Evolutionary conservation across 768 basidiomycete species (phyloP), one percentile per base, ranked within the genome.

Genomic region (Lentinus brumalis): DNA sequence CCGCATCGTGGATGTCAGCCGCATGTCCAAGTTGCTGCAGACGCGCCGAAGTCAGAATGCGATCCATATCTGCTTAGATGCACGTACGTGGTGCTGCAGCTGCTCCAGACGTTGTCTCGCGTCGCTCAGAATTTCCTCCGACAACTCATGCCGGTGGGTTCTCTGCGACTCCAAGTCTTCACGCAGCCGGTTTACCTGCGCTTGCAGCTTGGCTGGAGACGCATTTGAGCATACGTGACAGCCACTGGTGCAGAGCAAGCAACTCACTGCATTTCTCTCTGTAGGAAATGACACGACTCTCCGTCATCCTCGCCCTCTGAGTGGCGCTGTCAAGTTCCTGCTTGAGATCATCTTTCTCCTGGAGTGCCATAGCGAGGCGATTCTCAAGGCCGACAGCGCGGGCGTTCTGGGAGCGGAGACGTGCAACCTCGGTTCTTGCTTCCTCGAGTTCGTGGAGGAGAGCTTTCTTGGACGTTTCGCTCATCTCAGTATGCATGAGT

Each of bases 271-370:
- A 83, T 69, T 86, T 87, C 56, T 91, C 86, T 61, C 84, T 86
- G 62, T 91, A 76, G 10, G 86, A 81, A 30, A 79, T 77, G 59
- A 87, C 78, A 38, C 87, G 83, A 7, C 80, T 77, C 66, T 95
- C 94, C 9, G 91, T 88, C 38, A 85, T 69, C 44, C 83, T 79
- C 2, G 89, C 87, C 45, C 87, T 78, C 60, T 88, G 85, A 10
- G 81, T 75, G 64, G 92, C 90, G 53, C 80, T 80, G 57, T 92
- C 88, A 29, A 88, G 79, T 70, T 96, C 94, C 73, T 94, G 92
- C 61, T 84, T 87, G 74, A 91, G 81, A 70, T 96, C 94, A 42
- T 94, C 92, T 66, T 84, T 83, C 72, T 94, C 90, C 69, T 87
- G 87, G 54, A 86, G 76, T n/a, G 84, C 83, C 12, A 79, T 73